A percentile compares a stretch with the other conserved stretches of the same genome.
phyloP scores from a whole-genome alignment of 2,329 filamentous ascomycete genomes.

The Dothistroma septosporum region DNA sequence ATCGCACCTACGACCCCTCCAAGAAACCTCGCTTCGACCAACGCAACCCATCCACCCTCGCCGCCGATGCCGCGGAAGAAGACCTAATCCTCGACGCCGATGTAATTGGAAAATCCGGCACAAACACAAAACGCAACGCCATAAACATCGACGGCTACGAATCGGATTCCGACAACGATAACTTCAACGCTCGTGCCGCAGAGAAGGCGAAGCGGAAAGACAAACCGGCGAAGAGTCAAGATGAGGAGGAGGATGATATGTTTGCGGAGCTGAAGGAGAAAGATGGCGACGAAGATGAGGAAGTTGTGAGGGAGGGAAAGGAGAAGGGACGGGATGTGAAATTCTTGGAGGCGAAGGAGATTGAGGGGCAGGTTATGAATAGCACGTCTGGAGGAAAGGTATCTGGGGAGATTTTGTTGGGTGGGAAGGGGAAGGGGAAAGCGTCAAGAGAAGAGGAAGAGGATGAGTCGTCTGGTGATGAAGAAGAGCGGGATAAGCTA shows the following conservation, averaged over 20 bases:
- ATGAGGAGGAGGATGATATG: slow-evolving; percentile 74
- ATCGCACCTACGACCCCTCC: slow-evolving; percentile 65
- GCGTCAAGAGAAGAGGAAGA: slow-evolving; percentile 33
- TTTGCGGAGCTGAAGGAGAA: slow-evolving; percentile 69
- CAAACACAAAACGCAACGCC: slow-evolving; percentile 80
- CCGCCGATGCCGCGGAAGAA: slow-evolving; percentile 71
- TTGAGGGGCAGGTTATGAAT: slow-evolving; percentile 71
- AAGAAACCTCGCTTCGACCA: slow-evolving; percentile 92
- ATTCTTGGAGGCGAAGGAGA: slow-evolving; percentile 60
- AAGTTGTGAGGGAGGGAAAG: slow-evolving; percentile 48
- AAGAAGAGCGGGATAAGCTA: slow-evolving; percentile 64
- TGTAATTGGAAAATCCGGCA: slow-evolving; percentile 73
- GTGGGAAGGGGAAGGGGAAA: slow-evolving; percentile 47
- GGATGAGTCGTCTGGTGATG: slow-evolving; percentile 45
- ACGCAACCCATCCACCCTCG: slow-evolving; percentile 88
- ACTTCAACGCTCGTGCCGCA: slow-evolving; percentile 67
- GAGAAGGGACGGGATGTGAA: slow-evolving; percentile 62
- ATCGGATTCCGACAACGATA: slow-evolving; percentile 86
- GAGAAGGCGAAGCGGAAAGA: slow-evolving; percentile 35
- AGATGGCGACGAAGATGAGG: slow-evolving; percentile 53
- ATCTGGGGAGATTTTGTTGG: slow-evolving; percentile 57
- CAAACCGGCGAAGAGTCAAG: slow-evolving; percentile 41
- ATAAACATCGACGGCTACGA: slow-evolving; percentile 97
- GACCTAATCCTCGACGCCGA: slow-evolving; percentile 81
- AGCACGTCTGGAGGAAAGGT: slow-evolving; percentile 72